Evolutionary conservation across 352 stramenopile genomes (phyloP), one percentile per base, ranked within the genome.

Genomic region (Pythium folliculosum): DNA sequence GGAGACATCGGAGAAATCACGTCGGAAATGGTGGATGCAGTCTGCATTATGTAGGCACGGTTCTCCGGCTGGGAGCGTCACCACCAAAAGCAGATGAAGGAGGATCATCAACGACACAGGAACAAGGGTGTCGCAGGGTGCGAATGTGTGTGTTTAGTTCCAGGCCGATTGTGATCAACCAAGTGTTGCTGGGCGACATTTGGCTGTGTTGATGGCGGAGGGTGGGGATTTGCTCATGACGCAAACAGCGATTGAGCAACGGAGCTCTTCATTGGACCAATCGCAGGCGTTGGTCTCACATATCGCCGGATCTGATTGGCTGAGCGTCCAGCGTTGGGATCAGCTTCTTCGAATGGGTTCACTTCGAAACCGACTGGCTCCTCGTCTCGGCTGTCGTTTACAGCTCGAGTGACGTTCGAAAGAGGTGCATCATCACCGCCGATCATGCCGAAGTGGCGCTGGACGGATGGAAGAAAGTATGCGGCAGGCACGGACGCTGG

Each of bases 301-400:
- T 3, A 43, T 17, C 9, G 9, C 9, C 1, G 9, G 10, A 43
- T 43, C 37, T 43, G 37, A 43, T 43, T 43, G 37, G 37, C 37
- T 17, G 37, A 5, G 37, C 3, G 37, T 7, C 10, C 9, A 43
- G 14, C 37, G 9, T 7, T 43, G 37, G 37, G 37, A 43, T 43
- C 37, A 43, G 37, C 14, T 43, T 43, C 37, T 48, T 38, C 52
- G 40, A 21, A 59, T 59, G 52, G 52, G 32, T 59, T 47, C 52
- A 59, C 52, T 48, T 32, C 27, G 37, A 43, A 43, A 43, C 37
- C 37, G 37, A 43, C 37, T 43, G 37, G 37, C 37, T 43, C 37
- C 37, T n/a, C n/a, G n/a, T n/a, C n/a, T n/a, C n/a, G n/a, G n/a
- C 9, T 43, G 14, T 43, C 37, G 37, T 43, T 43, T 43, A 43